Evolutionary conservation across 1,284 basidiomycete species (phyloP).

Genomic region (Trichosporon inkin): DNA sequence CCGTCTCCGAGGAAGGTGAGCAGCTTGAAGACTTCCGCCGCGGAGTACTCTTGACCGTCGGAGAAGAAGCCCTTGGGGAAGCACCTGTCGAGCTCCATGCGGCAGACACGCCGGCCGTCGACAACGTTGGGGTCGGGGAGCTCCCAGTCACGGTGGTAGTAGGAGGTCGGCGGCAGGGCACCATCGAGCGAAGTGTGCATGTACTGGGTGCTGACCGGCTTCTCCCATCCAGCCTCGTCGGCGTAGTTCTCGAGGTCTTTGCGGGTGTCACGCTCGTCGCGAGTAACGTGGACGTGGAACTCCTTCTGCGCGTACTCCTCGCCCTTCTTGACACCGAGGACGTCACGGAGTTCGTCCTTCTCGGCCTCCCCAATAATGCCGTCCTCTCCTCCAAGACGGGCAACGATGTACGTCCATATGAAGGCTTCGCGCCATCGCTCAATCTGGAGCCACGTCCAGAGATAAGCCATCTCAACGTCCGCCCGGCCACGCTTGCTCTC

Average conservation of each 20-base stretch:
- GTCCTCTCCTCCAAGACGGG: constrained; percentile 32
- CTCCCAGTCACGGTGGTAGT: neutral
- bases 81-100: constrained; percentile 26
- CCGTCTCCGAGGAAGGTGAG: constrained; percentile 36
- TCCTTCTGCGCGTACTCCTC: constrained; percentile 15
- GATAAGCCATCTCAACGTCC: constrained; percentile 42
- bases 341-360: constrained; percentile 26
- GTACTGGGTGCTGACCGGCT: constrained; percentile 27
- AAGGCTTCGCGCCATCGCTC: constrained; percentile 47
- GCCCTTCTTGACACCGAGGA: constrained; percentile 22
- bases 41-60: constrained; percentile 16
- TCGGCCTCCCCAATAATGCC: constrained; percentile 31
- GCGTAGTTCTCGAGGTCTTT: constrained; percentile 25
- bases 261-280: constrained; percentile 27
- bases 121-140: constrained; percentile 1
- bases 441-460: constrained; percentile 35
- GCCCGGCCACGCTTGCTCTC: constrained; percentile 32
- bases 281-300: constrained; percentile 12
- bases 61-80: constrained; percentile 33
- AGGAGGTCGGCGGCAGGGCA: neutral
- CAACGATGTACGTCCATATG: constrained; percentile 41
- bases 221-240: constrained; percentile 29
- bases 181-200: neutral
- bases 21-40: constrained; percentile 35
- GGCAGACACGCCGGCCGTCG: neutral